A percentile compares a stretch with the other conserved stretches of the same genome.
Conservation (phyloP, 805 yeast genomes). For the Debaryomyces hansenii region DNA sequence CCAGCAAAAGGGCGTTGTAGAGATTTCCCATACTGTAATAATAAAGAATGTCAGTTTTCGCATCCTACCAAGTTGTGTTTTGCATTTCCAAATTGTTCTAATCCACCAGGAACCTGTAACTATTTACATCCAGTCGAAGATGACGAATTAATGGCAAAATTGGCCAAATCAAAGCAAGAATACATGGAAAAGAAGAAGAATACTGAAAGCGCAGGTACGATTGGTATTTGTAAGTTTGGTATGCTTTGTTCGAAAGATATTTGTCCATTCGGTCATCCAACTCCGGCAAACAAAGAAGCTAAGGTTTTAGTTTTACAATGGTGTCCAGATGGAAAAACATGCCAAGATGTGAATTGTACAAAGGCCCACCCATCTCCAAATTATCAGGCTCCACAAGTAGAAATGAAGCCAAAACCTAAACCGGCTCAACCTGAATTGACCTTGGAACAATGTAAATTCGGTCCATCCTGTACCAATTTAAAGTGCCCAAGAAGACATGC, state of each 20-base stretch:
- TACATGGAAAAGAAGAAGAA: constrained; percentile 41
- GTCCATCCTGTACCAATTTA: constrained; percentile 70
- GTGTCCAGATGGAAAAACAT: constrained; percentile 72
- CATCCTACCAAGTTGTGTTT: constrained; percentile 81
- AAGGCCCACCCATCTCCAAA: constrained; percentile 83
- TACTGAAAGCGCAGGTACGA: constrained; percentile 42
- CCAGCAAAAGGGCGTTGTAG: constrained; percentile 65
- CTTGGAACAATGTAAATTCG: constrained; percentile 82
- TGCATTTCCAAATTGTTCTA: constrained; percentile 75
- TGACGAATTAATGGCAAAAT: constrained; percentile 64
- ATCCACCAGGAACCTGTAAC: constrained; percentile 79
- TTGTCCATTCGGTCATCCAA: constrained; percentile 91
- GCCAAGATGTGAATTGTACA: constrained; percentile 60
- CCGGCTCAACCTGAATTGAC: constrained; percentile 25
- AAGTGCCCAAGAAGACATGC: constrained; percentile 88
- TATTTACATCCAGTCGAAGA: constrained; percentile 86
- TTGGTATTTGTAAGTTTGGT: constrained; percentile 75
- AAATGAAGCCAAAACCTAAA: constrained; percentile 8
- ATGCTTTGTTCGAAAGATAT: constrained; percentile 69
- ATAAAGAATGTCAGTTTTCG: constrained; percentile 67
- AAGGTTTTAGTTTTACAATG: constrained; percentile 67
- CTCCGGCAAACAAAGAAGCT: constrained; percentile 77
- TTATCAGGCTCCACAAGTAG: constrained; percentile 21
- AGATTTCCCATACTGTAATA: constrained; percentile 70
- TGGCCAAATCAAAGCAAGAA: constrained; percentile 61